phyloP scores from a whole-genome alignment of 805 yeast species.

The Schwanniomyces pseudopolymorphus region DNA sequence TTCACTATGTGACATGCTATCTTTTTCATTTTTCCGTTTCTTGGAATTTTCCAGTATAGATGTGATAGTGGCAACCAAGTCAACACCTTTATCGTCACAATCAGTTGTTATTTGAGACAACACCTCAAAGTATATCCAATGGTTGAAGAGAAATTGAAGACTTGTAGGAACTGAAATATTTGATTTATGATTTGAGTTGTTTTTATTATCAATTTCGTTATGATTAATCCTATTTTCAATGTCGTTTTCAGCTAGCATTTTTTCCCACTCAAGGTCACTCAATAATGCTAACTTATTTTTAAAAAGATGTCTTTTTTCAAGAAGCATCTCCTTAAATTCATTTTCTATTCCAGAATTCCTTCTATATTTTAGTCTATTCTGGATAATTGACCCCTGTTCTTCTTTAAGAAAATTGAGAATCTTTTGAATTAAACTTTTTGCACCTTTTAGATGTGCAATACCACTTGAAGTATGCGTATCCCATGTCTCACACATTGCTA shows the following conservation, averaged over 20 bases:
- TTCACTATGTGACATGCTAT: constrained; percentile 3
- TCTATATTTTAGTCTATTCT: constrained; percentile 7
- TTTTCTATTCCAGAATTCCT: constrained; percentile 6
- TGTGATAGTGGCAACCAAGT: constrained; percentile 41
- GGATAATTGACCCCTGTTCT: constrained; percentile 13
- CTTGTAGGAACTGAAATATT: constrained; percentile 33
- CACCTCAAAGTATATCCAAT: constrained; percentile 70
- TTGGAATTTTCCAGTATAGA: constrained; percentile 24
- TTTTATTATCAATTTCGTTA: too few species aligned
- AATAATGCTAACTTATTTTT: constrained; percentile 29
- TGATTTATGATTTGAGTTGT: neutral
- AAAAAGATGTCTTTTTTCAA: constrained; percentile 8
- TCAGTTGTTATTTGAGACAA: constrained; percentile 64
- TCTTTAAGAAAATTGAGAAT: constrained; percentile 33
- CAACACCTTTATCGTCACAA: constrained; percentile 44
- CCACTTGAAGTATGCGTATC: constrained; percentile 66
- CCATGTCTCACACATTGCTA: constrained; percentile 70
- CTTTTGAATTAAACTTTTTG: constrained; percentile 57
- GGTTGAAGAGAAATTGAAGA: constrained; percentile 54
- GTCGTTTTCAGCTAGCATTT: constrained; percentile 17
- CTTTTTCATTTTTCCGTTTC: constrained; percentile 12
- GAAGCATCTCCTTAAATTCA: constrained; percentile 6
- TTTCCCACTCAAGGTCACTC: constrained; percentile 31
- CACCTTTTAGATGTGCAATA: constrained; percentile 67
- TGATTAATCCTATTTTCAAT: neutral